Percentiles rank a stretch among this genome's conserved stretches.
phyloP scores from a whole-genome alignment of 805 yeast genomes.

The Nakazawaea laoshanensis region DNA sequence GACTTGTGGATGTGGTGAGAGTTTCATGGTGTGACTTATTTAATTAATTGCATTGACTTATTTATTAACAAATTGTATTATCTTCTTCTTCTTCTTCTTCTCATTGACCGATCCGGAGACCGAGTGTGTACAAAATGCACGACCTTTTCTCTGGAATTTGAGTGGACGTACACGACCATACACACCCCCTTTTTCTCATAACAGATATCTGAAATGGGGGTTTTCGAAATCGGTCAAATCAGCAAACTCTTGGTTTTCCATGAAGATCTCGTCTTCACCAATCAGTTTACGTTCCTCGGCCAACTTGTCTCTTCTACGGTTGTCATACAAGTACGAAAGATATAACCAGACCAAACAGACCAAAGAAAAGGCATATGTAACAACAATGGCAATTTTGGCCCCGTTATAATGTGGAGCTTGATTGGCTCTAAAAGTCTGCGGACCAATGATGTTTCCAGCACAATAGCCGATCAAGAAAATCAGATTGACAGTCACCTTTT shows the following conservation, averaged over 20 bases:
- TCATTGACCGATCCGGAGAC: too few species aligned
- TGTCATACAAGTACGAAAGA: slow-evolving; percentile 16
- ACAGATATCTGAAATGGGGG: slow-evolving; percentile 40
- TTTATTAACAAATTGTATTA: too few species aligned
- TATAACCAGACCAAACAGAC: slow-evolving; percentile 21
- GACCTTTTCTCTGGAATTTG: too few species aligned
- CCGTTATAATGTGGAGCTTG: slow-evolving; percentile 54
- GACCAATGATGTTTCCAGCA: slow-evolving; percentile 64
- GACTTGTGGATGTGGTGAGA: slow-evolving; percentile 98
- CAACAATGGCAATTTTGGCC: slow-evolving; percentile 39
- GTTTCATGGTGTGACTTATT: slow-evolving; percentile 67
- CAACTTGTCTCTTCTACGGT: slow-evolving; percentile 14
- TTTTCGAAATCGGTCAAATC: slow-evolving; percentile 43
- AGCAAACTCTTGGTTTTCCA: slow-evolving; percentile 18
- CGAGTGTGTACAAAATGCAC: too few species aligned
- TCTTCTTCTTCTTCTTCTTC: too few species aligned
- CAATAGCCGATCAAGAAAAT: slow-evolving; percentile 57
- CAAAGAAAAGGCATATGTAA: slow-evolving; percentile 21
- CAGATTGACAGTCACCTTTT: slow-evolving; percentile 53
- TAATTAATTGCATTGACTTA: too few species aligned
- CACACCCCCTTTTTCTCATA: too few species aligned
- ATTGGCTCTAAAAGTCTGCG: slow-evolving; percentile 52
- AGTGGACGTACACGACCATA: too few species aligned
- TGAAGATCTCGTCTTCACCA: slow-evolving; percentile 12
- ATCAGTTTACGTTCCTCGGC: slow-evolving; percentile 17